Conservation (phyloP, 768 basidiomycete species). For the Candolleomyces aberdarensis region DNA sequence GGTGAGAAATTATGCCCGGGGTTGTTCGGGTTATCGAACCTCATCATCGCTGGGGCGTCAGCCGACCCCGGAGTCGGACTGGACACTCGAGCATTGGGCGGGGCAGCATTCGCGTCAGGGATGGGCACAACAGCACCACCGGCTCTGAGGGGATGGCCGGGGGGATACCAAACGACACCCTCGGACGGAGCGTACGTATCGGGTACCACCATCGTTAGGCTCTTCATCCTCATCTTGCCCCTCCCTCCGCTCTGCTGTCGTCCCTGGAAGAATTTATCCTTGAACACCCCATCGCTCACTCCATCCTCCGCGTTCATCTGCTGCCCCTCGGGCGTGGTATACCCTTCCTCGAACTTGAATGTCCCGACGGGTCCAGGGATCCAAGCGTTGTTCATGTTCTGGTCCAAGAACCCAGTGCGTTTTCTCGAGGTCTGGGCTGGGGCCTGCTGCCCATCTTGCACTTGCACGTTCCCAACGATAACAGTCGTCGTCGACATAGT, state of each 20-base stretch:
- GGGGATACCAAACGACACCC: no score
- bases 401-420: conserved; percentile 12
- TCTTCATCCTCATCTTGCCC: not conserved
- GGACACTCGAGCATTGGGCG: not conserved
- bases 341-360: conserved; percentile 10
- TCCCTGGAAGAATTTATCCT: no score
- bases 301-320: not conserved
- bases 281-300: not conserved
- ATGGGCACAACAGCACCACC: not conserved
- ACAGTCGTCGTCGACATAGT: not conserved
- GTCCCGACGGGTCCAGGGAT: conserved; percentile 30
- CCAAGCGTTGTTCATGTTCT: conserved; percentile 37
- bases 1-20: not conserved
- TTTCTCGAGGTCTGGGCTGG: not conserved
- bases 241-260: no score
- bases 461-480: no score
- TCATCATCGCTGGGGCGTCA: not conserved
- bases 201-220: not conserved
- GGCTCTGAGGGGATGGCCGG: not conserved
- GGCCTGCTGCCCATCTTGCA: not conserved
- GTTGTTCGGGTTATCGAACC: not conserved
- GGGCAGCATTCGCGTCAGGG: not conserved
- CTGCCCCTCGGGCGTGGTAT: not conserved
- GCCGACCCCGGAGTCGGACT: not conserved
- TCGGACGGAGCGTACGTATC: no score